Conservation (phyloP, 2,329 filamentous ascomycete species). For the Paecilomyces niveus region DNA sequence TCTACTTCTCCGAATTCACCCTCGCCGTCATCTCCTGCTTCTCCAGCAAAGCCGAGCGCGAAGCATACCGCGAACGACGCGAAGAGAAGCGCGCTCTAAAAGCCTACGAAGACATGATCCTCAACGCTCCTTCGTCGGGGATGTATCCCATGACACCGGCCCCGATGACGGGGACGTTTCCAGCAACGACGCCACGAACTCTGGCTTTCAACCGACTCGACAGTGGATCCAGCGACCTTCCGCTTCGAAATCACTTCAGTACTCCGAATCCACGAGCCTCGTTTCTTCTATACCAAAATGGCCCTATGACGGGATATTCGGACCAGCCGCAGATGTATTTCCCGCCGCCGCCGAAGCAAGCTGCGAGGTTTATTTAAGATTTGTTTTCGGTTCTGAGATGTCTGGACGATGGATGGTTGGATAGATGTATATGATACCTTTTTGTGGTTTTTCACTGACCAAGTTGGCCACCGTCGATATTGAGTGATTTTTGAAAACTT, state of each 20-base stretch:
- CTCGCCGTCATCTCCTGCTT: constrained; percentile 44
- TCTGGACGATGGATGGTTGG: too few species aligned
- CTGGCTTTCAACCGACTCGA: constrained; percentile 35
- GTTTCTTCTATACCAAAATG: constrained; percentile 15
- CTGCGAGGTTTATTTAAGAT: constrained; percentile 11
- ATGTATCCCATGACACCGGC: constrained; percentile 23
- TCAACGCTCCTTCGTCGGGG: constrained; percentile 29
- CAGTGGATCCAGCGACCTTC: constrained; percentile 31
- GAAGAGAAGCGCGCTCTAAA: constrained; percentile 25
- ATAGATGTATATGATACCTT: too few species aligned
- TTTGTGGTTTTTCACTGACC: too few species aligned
- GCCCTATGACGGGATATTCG: constrained; percentile 8
- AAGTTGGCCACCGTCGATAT: too few species aligned
- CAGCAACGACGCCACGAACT: constrained; percentile 36
- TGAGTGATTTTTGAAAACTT: too few species aligned
- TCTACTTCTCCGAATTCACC: constrained; percentile 45
- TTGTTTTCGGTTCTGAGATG: neutral
- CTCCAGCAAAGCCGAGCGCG: constrained; percentile 31
- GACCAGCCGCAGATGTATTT: constrained; percentile 31
- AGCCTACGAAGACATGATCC: constrained; percentile 21
- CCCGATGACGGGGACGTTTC: constrained; percentile 19
- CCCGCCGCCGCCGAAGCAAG: constrained; percentile 37
- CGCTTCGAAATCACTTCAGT: constrained; percentile 29
- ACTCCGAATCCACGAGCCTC: constrained; percentile 13
- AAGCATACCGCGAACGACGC: constrained; percentile 24